A percentile compares a stretch with the other conserved stretches of the same genome.
Evolutionary conservation across 78 protist species (phyloP).

Genomic region (Chrysochromulina tobinii): DNA sequence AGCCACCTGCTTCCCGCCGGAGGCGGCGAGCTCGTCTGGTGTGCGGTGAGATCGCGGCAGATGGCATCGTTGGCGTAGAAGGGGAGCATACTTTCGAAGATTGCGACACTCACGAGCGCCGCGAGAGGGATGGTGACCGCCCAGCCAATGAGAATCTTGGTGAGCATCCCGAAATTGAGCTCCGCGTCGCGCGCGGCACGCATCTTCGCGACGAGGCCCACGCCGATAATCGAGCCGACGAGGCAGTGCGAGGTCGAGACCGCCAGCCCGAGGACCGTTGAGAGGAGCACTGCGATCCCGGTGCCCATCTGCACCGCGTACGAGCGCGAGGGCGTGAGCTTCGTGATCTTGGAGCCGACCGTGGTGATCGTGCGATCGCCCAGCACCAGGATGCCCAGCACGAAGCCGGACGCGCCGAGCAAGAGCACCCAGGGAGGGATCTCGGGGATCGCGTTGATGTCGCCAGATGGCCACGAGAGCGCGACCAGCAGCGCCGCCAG

Average conservation of each 20-base stretch:
- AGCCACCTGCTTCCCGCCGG: too few relatives aligned
- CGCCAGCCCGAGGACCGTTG: neutral
- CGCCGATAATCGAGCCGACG: too few relatives aligned
- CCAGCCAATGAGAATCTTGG: too few relatives aligned
- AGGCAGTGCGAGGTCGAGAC: neutral
- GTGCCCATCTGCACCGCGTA: neutral
- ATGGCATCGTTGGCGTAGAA: too few relatives aligned
- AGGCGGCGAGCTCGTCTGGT: too few relatives aligned
- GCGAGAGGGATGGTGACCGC: too few relatives aligned
- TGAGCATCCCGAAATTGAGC: too few relatives aligned
- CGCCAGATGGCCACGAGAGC: neutral
- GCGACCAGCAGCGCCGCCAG: neutral
- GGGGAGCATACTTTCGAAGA: too few relatives aligned
- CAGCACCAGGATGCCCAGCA: neutral
- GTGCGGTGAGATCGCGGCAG: too few relatives aligned
- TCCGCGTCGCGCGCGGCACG: too few relatives aligned
- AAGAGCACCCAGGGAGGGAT: neutral
- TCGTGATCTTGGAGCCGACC: constrained; percentile 5
- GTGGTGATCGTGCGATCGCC: neutral
- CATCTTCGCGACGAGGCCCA: too few relatives aligned
- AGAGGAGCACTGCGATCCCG: neutral
- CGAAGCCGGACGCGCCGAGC: neutral
- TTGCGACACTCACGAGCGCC: too few relatives aligned
- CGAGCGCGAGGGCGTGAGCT: neutral
- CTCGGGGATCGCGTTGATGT: neutral